Conservation (phyloP, 2,329 filamentous ascomycete genomes). For the Ophiosphaerella herpotricha region DNA sequence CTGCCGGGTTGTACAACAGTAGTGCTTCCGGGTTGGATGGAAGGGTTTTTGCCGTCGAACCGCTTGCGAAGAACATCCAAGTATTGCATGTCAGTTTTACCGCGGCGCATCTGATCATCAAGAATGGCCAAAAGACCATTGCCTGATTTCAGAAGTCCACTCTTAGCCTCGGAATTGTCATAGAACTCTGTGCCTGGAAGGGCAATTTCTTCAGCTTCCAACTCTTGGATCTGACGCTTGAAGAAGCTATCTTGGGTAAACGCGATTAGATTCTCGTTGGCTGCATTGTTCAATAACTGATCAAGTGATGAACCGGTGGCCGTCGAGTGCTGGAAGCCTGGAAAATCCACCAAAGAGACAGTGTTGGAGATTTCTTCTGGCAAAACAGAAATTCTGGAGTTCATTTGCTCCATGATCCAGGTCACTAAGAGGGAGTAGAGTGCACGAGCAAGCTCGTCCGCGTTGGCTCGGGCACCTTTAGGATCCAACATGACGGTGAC, state of each 20-base stretch:
- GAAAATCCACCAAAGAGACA: constrained; percentile 93
- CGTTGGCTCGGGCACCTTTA: constrained; percentile 84
- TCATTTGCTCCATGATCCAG: constrained; percentile 90
- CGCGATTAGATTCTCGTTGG: constrained; percentile 89
- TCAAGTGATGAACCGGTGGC: constrained; percentile 86
- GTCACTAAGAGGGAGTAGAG: constrained; percentile 93
- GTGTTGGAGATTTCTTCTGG: constrained; percentile 93
- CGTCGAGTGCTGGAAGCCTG: constrained; percentile 84
- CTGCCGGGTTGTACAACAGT: constrained; percentile 80
- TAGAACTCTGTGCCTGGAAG: constrained; percentile 95
- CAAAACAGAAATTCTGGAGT: constrained; percentile 82
- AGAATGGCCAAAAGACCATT: constrained; percentile 93
- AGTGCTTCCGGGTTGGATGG: constrained; percentile 77
- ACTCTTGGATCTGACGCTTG: constrained; percentile 86
- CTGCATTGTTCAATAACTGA: constrained; percentile 92
- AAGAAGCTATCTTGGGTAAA: constrained; percentile 95
- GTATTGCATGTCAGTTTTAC: constrained; percentile 86
- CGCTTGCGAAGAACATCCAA: constrained; percentile 89
- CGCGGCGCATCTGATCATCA: constrained; percentile 91
- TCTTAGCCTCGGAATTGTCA: constrained; percentile 94
- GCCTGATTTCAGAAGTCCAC: constrained; percentile 85
- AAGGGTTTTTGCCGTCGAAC: constrained; percentile 92
- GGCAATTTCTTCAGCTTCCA: constrained; percentile 91
- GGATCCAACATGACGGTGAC: constrained; percentile 99
- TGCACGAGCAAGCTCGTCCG: constrained; percentile 90